These are phyloP conservation scores for Sporothrix dimorphospora DNA, from an alignment of 2,329 filamentous ascomycete genomes.

Conservation along the genomic window DNA sequence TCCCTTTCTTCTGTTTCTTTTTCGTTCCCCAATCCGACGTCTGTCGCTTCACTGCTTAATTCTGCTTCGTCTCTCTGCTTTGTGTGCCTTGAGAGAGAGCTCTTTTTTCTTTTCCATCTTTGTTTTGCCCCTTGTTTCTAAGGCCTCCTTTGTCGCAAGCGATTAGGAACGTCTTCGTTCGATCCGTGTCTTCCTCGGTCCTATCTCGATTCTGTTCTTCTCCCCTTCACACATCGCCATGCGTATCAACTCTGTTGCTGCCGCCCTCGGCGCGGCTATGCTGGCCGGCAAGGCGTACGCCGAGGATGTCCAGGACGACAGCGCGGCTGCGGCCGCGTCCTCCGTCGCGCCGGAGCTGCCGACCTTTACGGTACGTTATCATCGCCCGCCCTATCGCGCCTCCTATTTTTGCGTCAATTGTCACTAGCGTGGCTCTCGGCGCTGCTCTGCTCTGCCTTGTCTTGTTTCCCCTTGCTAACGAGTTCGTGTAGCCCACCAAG, in stretches of 20 bases:
- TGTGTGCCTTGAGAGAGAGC: conserved; percentile 1
- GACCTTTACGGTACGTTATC: conserved; percentile 78
- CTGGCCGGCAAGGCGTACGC: conserved; percentile 71
- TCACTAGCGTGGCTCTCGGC: conserved; percentile 26
- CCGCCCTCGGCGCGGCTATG: conserved; percentile 74
- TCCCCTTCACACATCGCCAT: conserved; percentile 53
- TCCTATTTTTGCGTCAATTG: not conserved
- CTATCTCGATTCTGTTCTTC: no score
- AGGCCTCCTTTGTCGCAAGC: conserved; percentile 17
- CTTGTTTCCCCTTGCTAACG: conserved; percentile 15
- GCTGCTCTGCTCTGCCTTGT: not conserved
- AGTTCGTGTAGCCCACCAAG: conserved; percentile 68
- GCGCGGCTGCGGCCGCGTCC: conserved; percentile 47
- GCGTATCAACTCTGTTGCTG: conserved; percentile 81
- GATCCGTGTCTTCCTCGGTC: not conserved
- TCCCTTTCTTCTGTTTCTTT: conserved; percentile 23
- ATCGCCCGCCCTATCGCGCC: not conserved
- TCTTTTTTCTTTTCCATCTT: conserved; percentile 1
- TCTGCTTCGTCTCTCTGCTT: not conserved
- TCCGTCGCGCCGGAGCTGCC: conserved; percentile 68
- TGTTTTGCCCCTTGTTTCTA: conserved; percentile 2
- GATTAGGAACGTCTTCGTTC: not conserved
- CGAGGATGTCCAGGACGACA: conserved; percentile 62
- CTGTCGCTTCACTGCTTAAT: conserved; percentile 27
- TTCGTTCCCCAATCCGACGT: conserved; percentile 28